phyloP scores from a whole-genome alignment of 2,329 filamentous ascomycete genomes.

The Arthroderma sp. region DNA sequence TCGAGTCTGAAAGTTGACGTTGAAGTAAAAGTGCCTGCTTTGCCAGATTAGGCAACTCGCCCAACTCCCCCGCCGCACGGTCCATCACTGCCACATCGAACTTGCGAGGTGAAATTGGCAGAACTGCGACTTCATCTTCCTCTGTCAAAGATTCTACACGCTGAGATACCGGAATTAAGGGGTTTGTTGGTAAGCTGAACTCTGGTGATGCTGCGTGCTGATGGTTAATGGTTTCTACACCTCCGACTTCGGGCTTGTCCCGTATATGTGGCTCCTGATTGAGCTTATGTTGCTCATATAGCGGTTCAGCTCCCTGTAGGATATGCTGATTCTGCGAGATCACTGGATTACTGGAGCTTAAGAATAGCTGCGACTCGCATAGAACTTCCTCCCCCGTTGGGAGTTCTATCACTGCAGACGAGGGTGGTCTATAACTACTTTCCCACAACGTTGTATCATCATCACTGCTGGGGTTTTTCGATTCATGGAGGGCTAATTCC shows the following conservation, averaged over 20 bases:
- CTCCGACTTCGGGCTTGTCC: background rate
- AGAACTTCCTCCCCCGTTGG: conserved; percentile 6
- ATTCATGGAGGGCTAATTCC: background rate
- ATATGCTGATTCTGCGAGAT: background rate
- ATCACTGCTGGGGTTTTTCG: background rate
- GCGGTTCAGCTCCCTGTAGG: background rate
- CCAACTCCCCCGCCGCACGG: background rate
- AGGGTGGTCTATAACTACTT: background rate
- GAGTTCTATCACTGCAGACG: conserved; percentile 6
- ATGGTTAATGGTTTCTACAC: background rate
- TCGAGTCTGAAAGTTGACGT: conserved; percentile 2
- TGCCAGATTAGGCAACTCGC: conserved; percentile 8
- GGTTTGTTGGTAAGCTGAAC: too few species aligned
- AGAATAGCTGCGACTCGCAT: background rate
- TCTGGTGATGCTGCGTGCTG: background rate
- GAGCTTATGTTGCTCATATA: background rate
- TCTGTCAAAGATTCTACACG: background rate
- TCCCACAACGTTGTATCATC: background rate
- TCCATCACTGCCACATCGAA: conserved; percentile 1
- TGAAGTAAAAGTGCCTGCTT: conserved; percentile 9
- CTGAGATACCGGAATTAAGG: too few species aligned
- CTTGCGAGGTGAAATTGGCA: background rate
- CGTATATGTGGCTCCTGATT: background rate
- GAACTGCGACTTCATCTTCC: background rate
- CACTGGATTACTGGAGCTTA: background rate